Conservation (phyloP, 2,329 filamentous ascomycete genomes). For the Fusarium begoniae region DNA sequence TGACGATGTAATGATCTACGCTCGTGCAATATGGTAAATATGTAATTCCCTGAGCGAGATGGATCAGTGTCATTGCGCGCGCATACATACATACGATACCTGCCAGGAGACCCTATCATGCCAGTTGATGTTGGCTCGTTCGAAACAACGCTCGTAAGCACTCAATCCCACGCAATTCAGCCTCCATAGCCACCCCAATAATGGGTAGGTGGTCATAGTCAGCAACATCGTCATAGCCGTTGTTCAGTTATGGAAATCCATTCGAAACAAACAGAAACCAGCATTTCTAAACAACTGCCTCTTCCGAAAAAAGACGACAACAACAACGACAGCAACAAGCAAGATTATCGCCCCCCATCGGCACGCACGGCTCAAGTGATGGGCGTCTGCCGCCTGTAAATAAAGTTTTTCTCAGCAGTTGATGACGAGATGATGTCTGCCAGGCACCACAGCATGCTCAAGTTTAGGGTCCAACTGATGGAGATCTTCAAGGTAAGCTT, state of each 20-base stretch:
- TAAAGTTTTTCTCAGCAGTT: constrained; percentile 20
- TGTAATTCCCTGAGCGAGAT: constrained; percentile 1
- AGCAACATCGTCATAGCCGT: constrained; percentile 6
- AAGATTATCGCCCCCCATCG: constrained; percentile 2
- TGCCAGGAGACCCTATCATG: not conserved
- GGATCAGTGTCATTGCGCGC: not conserved
- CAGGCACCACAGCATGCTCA: constrained; percentile 27
- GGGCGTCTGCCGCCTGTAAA: not conserved
- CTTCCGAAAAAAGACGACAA: not conserved
- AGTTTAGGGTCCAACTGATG: constrained; percentile 34
- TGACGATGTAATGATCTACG: constrained; percentile 10
- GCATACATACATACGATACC: not conserved
- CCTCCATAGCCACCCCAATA: constrained; percentile 12
- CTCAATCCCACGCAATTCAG: constrained; percentile 35
- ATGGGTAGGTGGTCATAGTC: not conserved
- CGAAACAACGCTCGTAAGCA: constrained; percentile 37
- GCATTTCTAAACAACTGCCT: not conserved
- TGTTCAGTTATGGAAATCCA: constrained; percentile 22
- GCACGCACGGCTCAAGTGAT: constrained; percentile 18
- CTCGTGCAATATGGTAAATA: not conserved
- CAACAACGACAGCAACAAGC: not conserved
- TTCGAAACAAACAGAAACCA: not conserved
- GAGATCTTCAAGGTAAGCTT: constrained; percentile 39
- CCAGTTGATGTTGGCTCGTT: constrained; percentile 8
- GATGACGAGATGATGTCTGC: constrained; percentile 30